Conservation (phyloP, 768 basidiomycete genomes). For the Phallus indusiatus region DNA sequence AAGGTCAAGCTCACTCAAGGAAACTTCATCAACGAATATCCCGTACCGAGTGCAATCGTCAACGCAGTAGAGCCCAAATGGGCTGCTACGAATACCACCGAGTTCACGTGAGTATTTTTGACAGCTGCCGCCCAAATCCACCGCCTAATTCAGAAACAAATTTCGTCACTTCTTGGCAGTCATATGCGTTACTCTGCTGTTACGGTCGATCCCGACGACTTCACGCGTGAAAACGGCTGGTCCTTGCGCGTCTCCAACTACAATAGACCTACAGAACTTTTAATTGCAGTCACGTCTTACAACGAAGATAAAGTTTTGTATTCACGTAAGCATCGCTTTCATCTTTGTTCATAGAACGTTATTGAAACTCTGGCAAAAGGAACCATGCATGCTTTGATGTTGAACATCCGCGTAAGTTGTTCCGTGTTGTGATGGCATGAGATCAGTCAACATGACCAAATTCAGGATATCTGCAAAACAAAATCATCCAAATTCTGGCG, state of each 20-base stretch:
- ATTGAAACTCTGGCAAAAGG: constrained; percentile 12
- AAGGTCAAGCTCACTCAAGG: constrained; percentile 91
- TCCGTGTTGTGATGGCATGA: not conserved
- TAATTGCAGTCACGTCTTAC: constrained; percentile 92
- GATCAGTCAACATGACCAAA: not conserved
- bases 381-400: constrained; percentile 92
- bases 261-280: constrained; percentile 82
- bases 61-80: constrained; percentile 79
- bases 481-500: constrained; percentile 92
- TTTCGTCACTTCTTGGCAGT: constrained; percentile 25
- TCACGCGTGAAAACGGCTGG: constrained; percentile 70
- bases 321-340: constrained; percentile 34
- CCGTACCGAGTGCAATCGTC: constrained; percentile 75
- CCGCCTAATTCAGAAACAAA: not conserved
- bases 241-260: constrained; percentile 77
- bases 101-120: constrained; percentile 71
- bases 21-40: constrained; percentile 85
- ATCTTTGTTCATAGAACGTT: not conserved
- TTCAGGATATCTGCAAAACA: constrained; percentile 80
- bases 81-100: constrained; percentile 61
- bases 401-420: constrained; percentile 69
- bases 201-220: constrained; percentile 87
- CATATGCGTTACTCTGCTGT: constrained; percentile 95
- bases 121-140: not conserved
- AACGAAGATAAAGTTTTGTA: constrained; percentile 92